Conservation (phyloP, 1,139 yeast genomes). For the Kodamaea sp. region DNA sequence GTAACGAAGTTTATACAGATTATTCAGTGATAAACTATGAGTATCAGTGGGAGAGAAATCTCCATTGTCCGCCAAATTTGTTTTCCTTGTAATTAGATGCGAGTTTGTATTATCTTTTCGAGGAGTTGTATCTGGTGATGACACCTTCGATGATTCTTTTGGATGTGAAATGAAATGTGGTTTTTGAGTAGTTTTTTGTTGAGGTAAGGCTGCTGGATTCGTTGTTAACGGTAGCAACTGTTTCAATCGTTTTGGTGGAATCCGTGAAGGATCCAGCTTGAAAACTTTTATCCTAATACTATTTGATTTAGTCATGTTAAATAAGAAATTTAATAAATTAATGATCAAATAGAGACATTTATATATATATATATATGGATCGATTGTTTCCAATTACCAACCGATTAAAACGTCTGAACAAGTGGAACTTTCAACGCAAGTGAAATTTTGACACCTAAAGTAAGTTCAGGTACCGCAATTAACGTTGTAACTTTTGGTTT, state of each 20-base stretch:
- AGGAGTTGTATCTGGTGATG: too few relatives aligned
- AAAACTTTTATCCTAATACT: constrained; percentile 8
- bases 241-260: constrained; percentile 8
- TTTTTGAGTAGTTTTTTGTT: background rate
- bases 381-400: too few relatives aligned
- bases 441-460: too few relatives aligned
- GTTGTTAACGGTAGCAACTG: constrained; percentile 7
- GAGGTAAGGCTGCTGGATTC: constrained; percentile 2
- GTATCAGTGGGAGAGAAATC: too few relatives aligned
- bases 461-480: too few relatives aligned
- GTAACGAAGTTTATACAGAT: too few relatives aligned
- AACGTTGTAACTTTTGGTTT: too few relatives aligned
- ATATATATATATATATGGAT: too few relatives aligned
- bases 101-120: background rate
- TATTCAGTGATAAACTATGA: too few relatives aligned
- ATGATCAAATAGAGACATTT: too few relatives aligned
- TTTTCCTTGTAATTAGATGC: background rate
- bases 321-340: background rate
- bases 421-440: too few relatives aligned
- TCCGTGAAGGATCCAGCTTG: constrained; percentile 7
- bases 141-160: background rate
- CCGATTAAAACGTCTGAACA: too few relatives aligned
- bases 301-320: background rate
- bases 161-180: constrained; percentile 6
- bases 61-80: background rate